phyloP scores from a whole-genome alignment of 352 stramenopile genomes.

The Pythium vanterpoolii region DNA sequence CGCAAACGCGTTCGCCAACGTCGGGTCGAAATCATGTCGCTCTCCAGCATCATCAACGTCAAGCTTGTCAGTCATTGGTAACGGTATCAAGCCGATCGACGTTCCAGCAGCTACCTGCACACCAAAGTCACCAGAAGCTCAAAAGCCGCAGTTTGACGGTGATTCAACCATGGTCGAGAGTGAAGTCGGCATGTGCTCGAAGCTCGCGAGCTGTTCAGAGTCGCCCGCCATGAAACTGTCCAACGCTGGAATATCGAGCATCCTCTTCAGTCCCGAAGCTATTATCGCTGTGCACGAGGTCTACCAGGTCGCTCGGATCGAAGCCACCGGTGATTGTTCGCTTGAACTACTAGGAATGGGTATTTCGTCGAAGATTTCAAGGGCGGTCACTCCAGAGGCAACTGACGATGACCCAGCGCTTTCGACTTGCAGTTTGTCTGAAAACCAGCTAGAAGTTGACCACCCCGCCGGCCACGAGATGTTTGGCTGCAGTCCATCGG shows the following conservation, averaged over 20 bases:
- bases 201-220: neutral
- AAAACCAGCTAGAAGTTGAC: slow-evolving; percentile 1
- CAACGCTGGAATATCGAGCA: too few species aligned
- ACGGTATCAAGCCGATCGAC: neutral
- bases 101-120: too few species aligned
- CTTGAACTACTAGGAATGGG: neutral
- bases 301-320: neutral
- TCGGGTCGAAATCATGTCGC: neutral
- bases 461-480: neutral
- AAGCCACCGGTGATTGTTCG: neutral
- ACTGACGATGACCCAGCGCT: neutral
- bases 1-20: neutral
- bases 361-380: neutral
- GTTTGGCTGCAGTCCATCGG: neutral
- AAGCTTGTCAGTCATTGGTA: neutral
- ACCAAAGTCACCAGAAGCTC: neutral
- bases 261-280: neutral
- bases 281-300: neutral
- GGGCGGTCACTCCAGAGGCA: slow-evolving; percentile 1
- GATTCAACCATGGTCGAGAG: neutral
- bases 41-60: neutral
- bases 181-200: neutral
- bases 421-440: neutral
- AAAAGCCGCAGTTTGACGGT: neutral
- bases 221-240: neutral